Base-by-base conservation (phyloP, 2,329 filamentous ascomycete genomes). In the Parascedosporium putredinis region DNA sequence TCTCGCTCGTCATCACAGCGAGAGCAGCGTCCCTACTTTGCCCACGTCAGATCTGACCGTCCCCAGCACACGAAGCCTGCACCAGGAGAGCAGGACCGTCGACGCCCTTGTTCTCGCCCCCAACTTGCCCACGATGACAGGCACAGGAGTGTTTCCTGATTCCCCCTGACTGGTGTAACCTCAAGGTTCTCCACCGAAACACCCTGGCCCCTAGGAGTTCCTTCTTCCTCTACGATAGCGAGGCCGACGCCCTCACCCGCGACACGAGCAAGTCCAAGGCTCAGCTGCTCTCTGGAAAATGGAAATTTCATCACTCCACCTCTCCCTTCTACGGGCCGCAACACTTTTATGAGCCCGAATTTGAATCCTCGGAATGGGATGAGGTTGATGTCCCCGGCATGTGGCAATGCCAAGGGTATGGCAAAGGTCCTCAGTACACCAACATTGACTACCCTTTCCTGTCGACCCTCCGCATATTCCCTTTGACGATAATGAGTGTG, bases 341-440 rank as follows among this genome's bases (percentile, higher is more conserved):
- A 4, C 58, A 65, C 40, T 73, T 74, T 51, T 64, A 67, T 52
- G 51, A 62, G 24, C 52, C 56, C 24, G 56, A 54, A 27, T 72
- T 66, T 50, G 63, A 69, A 49, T 58, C 65, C 8, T 56, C 59
- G 1, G 55, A 36, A 18, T 62, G 75, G 77, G 62, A 63, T 20
- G 65, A 74, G 33, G 78, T 84, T 33, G 57, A 67, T 5, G 83
- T 87, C 0, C 84, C 83, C 0, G 79, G 80, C 12, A 79, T 81
- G 67, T 88, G 84, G 84, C 83, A 87, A 61, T 67, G 84, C 1
- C 77, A 85, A 57, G 83, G 82, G 12, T 79, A 78, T 55, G 83
- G 83, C 3, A 65, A 66, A 20, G 68, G 73, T 8, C 83, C 83
- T 2, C 80, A 84, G 46, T 87, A 87, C 58, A 86, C 83, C 8